These are phyloP conservation scores for Mangifera indica DNA, from an alignment of 345 rosid species.

Conservation along the genomic window DNA sequence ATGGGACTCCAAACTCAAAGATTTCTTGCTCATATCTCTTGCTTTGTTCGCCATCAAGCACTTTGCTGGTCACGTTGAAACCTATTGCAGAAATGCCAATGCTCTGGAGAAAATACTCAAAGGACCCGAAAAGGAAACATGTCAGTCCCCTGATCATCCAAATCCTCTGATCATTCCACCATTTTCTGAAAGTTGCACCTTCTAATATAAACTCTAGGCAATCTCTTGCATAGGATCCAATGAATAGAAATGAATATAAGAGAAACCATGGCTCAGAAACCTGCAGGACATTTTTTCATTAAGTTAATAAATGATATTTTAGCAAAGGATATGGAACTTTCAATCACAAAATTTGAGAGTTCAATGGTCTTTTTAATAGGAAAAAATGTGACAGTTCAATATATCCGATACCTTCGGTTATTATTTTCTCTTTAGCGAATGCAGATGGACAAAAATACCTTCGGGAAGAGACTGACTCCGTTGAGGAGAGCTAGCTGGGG, in stretches of 20 bases:
- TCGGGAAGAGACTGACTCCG: constrained; percentile 50
- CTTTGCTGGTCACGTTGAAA: constrained; percentile 65
- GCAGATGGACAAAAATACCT: constrained; percentile 26
- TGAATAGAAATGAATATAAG: constrained; percentile 54
- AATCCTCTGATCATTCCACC: constrained; percentile 81
- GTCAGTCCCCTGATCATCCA: constrained; percentile 54
- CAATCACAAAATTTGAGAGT: no score
- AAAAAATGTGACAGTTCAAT: no score
- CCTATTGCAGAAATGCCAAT: constrained; percentile 45
- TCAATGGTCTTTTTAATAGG: no score
- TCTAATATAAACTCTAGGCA: constrained; percentile 37
- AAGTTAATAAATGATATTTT: background rate
- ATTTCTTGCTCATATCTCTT: constrained; percentile 53
- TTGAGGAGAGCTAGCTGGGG: constrained; percentile 65
- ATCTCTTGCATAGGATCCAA: constrained; percentile 64
- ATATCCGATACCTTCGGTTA: no score
- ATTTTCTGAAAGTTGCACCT: constrained; percentile 44
- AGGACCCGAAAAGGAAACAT: constrained; percentile 35
- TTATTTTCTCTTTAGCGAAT: no score
- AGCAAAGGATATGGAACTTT: no score
- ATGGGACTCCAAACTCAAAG: constrained; percentile 60
- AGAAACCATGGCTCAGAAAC: constrained; percentile 59
- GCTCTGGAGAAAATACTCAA: constrained; percentile 46
- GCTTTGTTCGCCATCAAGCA: constrained; percentile 43
- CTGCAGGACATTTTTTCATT: constrained; percentile 25